Evolutionary conservation across 192 early-diverging fungal genomes (phyloP).

Genomic region (Umbelopsis vinacea): DNA sequence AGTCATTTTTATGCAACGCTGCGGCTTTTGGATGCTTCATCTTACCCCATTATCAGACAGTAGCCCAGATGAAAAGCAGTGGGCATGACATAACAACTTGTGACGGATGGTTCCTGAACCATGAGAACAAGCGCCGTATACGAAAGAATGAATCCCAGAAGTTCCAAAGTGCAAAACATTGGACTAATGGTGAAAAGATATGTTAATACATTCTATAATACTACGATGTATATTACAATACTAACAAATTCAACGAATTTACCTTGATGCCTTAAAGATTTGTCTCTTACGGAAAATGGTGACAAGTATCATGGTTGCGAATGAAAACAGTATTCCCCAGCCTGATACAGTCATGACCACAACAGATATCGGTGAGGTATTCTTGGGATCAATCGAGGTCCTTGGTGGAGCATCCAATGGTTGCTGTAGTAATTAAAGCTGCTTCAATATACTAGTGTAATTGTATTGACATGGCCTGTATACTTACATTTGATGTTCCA

Average conservation of each 20-base stretch:
- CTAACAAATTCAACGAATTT: background rate
- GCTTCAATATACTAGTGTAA: too few species aligned
- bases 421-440: background rate
- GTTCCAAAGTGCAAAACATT: conserved; percentile 51
- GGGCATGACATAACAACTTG: conserved; percentile 42
- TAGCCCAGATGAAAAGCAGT: conserved; percentile 47
- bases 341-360: conserved; percentile 38
- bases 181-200: conserved; percentile 35
- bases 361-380: conserved; percentile 38
- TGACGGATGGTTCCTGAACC: conserved; percentile 30
- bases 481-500: conserved; percentile 43
- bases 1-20: background rate
- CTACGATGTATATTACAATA: too few species aligned
- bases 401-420: conserved; percentile 45
- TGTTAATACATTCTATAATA: background rate
- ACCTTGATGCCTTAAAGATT: conserved; percentile 54
- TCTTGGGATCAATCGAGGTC: conserved; percentile 42
- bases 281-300: conserved; percentile 41
- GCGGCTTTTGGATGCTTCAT: background rate
- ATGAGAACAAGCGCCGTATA: conserved; percentile 41
- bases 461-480: too few species aligned
- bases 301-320: conserved; percentile 44
- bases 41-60: conserved; percentile 38
- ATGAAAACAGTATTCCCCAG: conserved; percentile 37
- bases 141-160: conserved; percentile 49